Evolutionary conservation across 73 alveolate genomes (phyloP).

Genomic region (Paramecium primaurelia): DNA sequence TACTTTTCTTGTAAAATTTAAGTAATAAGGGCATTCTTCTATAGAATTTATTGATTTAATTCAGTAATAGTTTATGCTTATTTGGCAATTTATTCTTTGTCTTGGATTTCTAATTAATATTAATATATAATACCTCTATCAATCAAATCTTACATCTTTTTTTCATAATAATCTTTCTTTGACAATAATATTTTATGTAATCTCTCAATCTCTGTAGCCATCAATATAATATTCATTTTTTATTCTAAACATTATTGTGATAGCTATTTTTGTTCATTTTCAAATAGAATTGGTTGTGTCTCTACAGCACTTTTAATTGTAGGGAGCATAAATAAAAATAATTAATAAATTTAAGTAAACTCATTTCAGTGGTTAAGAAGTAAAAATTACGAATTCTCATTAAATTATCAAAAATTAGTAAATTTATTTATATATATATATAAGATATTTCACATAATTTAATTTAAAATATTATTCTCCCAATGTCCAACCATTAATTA

Average conservation of each 20-base stretch:
- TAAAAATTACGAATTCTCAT: neutral
- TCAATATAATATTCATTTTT: neutral
- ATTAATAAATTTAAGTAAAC: neutral
- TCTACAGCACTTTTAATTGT: neutral
- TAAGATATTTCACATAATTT: neutral
- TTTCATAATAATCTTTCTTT: neutral
- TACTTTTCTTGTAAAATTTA: neutral
- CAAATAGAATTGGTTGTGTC: neutral
- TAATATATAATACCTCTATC: neutral
- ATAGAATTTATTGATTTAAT: neutral
- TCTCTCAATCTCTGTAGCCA: slow-evolving; percentile 31
- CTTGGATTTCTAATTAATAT: neutral
- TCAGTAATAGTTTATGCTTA: neutral
- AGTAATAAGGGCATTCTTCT: neutral
- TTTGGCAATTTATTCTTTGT: neutral
- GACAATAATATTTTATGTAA: neutral
- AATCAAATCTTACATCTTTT: neutral
- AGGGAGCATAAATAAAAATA: slow-evolving; percentile 1
- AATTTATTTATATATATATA: neutral
- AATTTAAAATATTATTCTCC: neutral
- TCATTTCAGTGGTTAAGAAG: slow-evolving; percentile 11
- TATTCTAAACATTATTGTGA: neutral
- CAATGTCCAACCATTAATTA: slow-evolving; percentile 19
- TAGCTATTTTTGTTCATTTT: neutral
- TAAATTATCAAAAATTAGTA: neutral